Percentiles rank a stretch among this genome's conserved stretches.
Evolutionary conservation across 1,284 basidiomycete genomes (phyloP).

Genomic region (Austroboletus niveus): DNA sequence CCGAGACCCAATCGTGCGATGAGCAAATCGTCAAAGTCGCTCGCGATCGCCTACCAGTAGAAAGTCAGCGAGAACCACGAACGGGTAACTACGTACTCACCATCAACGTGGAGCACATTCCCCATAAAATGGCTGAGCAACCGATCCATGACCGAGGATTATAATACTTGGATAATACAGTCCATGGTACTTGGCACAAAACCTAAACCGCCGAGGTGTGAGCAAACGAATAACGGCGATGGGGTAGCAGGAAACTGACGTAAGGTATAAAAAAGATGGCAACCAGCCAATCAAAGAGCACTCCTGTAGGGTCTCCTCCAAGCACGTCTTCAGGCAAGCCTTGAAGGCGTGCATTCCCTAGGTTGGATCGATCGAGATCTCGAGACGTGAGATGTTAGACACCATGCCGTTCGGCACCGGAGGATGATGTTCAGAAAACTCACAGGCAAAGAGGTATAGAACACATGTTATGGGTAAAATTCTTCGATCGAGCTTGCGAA

Average conservation of each 20-base stretch:
- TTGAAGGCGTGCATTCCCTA: slow-evolving; percentile 75
- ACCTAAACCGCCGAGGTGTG: slow-evolving; percentile 44
- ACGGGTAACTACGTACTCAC: slow-evolving; percentile 33
- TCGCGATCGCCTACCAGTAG: slow-evolving; percentile 50
- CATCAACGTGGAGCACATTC: slow-evolving; percentile 66
- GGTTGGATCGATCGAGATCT: slow-evolving; percentile 73
- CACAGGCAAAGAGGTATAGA: slow-evolving; percentile 74
- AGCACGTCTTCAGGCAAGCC: slow-evolving; percentile 63
- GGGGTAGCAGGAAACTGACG: slow-evolving; percentile 38
- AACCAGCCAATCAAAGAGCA: slow-evolving; percentile 70
- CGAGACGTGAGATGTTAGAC: slow-evolving; percentile 5
- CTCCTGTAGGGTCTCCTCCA: slow-evolving; percentile 63
- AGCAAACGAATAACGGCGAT: neutral
- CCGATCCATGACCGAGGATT: slow-evolving; percentile 68
- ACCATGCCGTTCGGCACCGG: neutral
- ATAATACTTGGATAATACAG: slow-evolving; percentile 63
- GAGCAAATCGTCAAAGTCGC: slow-evolving; percentile 56
- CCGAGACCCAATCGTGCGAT: slow-evolving; percentile 62
- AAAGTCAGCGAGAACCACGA: too few species aligned
- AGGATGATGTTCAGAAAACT: slow-evolving; percentile 26
- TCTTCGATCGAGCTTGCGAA: slow-evolving; percentile 63
- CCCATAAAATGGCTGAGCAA: slow-evolving; percentile 66
- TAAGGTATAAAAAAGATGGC: slow-evolving; percentile 77
- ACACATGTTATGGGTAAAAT: slow-evolving; percentile 71
- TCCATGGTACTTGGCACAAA: slow-evolving; percentile 67